Base-by-base conservation (phyloP, 1,284 basidiomycete species). In the Ustilago curta region DNA sequence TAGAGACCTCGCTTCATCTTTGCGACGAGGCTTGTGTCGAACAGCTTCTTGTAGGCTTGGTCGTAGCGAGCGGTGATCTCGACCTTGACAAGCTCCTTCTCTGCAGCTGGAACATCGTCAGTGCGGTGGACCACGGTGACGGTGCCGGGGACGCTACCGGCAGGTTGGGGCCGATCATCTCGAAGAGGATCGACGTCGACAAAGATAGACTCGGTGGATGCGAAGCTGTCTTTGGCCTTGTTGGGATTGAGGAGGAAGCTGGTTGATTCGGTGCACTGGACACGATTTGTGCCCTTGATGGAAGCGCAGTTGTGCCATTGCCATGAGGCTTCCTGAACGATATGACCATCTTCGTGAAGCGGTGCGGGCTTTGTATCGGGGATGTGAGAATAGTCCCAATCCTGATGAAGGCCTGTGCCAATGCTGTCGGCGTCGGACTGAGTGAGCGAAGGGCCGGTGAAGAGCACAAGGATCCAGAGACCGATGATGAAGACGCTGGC, bases 1-100 rank as follows among this genome's bases (percentile, higher is more conserved):
- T 67, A 70, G n/a, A 76, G 49, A 27, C 74, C 76, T 3, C 72
- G 72, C 53, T 76, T 70, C 59, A 79, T 70, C 54, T 78, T 79
- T 21, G 73, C 77, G 4, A 81, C 78, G 0, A 76, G 59, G 37
- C 73, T 72, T 18, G 58, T 68, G 21, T 76, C 65, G 12, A 79
- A 64, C 6, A 81, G 65, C 16, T 74, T 65, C 39, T 68, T 70
- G 42, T 72, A 78, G 1, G 62, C 61, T 31, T 74, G 43, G 44
- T 78, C 78, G 63, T 79, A 79, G 25, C 59, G 67, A 8, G 70
- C 79, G 14, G 75, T 79, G 42, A 81, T 66, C 29, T 81, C 70
- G 14, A 81, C 73, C 45, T 71, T 64, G 59, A 81, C 68, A 19
- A 74, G 59, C 18, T 66, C 68, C 54, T 72, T 70, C 40, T 71